These are phyloP conservation scores for Colletotrichum sp. DNA, from an alignment of 2,329 filamentous ascomycete genomes.

Conservation along the genomic window DNA sequence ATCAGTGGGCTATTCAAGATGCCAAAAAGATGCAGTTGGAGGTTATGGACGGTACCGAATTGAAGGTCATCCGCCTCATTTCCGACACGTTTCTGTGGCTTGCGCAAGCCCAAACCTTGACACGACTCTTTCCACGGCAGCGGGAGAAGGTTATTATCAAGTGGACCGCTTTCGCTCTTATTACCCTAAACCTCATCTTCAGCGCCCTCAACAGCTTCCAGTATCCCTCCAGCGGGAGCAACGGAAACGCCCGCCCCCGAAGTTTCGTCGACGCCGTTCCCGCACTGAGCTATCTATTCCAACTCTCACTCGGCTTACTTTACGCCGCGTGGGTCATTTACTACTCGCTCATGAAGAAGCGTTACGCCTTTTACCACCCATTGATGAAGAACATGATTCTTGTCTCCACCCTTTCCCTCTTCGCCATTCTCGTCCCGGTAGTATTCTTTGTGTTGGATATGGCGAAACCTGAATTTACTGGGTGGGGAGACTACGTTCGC, in stretches of 20 bases:
- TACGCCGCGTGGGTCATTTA: slow-evolving; percentile 96
- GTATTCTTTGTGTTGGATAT: slow-evolving; percentile 95
- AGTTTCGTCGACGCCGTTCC: slow-evolving; percentile 90
- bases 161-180: slow-evolving; percentile 95
- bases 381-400: slow-evolving; percentile 90
- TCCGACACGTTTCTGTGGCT: slow-evolving; percentile 98
- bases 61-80: slow-evolving; percentile 89
- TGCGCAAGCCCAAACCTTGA: slow-evolving; percentile 95
- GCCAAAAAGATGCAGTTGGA: slow-evolving; percentile 75
- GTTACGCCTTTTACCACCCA: slow-evolving; percentile 88
- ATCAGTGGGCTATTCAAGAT: slow-evolving; percentile 79
- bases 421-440: slow-evolving; percentile 85
- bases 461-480: slow-evolving; percentile 81
- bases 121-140: slow-evolving; percentile 92
- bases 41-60: slow-evolving; percentile 83
- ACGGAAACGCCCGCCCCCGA: slow-evolving; percentile 65
- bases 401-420: slow-evolving; percentile 78
- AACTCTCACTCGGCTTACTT: slow-evolving; percentile 82
- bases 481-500: slow-evolving; percentile 93
- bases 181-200: slow-evolving; percentile 89
- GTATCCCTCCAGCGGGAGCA: slow-evolving; percentile 55
- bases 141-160: slow-evolving; percentile 99
- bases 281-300: slow-evolving; percentile 88
- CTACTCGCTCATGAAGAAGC: slow-evolving; percentile 89
- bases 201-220: slow-evolving; percentile 88